Conservation (phyloP, 2,329 filamentous ascomycete species). For the Xylaria arbuscula region DNA sequence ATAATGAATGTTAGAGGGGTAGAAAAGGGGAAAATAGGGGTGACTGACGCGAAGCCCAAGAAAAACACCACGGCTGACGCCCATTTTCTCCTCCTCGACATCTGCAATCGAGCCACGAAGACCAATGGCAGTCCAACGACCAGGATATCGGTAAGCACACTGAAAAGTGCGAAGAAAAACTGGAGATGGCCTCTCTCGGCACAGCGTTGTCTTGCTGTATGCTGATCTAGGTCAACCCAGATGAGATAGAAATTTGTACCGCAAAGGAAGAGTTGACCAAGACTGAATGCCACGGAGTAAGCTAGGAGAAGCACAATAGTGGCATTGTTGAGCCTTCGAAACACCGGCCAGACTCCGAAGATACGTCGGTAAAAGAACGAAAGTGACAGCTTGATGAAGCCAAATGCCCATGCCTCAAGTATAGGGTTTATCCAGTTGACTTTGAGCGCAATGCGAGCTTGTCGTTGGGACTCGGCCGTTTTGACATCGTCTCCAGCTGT, state of each 20-base stretch:
- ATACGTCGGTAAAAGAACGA: slow-evolving; percentile 33
- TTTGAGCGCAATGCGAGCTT: slow-evolving; percentile 21
- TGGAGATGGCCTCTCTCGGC: slow-evolving; percentile 25
- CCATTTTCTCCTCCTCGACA: slow-evolving; percentile 30
- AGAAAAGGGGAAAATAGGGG: neutral
- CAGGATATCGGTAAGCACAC: slow-evolving; percentile 28
- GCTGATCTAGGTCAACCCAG: slow-evolving; percentile 29
- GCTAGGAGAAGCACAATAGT: slow-evolving; percentile 18
- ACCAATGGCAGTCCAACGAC: slow-evolving; percentile 29
- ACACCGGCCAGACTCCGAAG: slow-evolving; percentile 26
- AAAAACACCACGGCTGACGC: slow-evolving; percentile 19
- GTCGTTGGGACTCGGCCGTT: slow-evolving; percentile 19
- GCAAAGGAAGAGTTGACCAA: slow-evolving; percentile 29
- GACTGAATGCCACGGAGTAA: slow-evolving; percentile 14
- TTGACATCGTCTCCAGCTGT: slow-evolving; percentile 29
- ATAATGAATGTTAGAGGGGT: neutral
- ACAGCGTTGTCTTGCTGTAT: slow-evolving; percentile 20
- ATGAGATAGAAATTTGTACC: slow-evolving; percentile 33
- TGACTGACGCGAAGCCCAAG: slow-evolving; percentile 26
- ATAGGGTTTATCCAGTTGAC: slow-evolving; percentile 31
- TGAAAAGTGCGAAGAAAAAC: slow-evolving; percentile 29
- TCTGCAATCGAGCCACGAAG: slow-evolving; percentile 22
- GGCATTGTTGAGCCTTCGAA: slow-evolving; percentile 22
- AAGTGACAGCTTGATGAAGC: slow-evolving; percentile 32
- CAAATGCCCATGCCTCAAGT: slow-evolving; percentile 27